Conservation (phyloP, 2,329 filamentous ascomycete species). For the Mycosphaerella arachidis region DNA sequence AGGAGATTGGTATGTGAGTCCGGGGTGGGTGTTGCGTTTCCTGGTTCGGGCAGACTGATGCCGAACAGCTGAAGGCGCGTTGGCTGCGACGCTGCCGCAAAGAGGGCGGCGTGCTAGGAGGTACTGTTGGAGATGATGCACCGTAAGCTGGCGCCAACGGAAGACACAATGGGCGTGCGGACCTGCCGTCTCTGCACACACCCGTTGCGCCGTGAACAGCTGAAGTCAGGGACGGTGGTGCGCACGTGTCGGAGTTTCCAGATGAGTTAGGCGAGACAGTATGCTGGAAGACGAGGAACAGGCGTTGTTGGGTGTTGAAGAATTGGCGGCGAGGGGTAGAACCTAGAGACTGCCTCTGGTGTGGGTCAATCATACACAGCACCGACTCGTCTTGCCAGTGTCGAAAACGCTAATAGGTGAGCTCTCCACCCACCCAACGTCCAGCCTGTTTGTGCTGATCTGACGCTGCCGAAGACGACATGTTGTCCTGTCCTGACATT, state of each 20-base stretch:
- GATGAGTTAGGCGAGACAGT: not conserved
- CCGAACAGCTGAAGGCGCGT: not conserved
- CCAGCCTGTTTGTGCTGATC: not conserved
- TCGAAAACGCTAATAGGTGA: not conserved
- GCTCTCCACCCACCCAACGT: not conserved
- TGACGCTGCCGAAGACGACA: not conserved
- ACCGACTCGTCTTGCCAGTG: not conserved
- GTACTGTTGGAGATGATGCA: not conserved
- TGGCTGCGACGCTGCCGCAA: not conserved
- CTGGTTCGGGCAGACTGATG: not conserved
- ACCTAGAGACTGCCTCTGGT: not conserved
- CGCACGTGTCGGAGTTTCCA: not conserved
- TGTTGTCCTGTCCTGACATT: not conserved
- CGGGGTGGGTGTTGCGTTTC: not conserved
- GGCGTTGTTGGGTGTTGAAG: not conserved
- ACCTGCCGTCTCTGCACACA: not conserved
- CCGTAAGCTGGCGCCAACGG: not conserved
- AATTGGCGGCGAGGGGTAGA: not conserved
- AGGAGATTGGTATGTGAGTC: not conserved
- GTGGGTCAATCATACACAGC: not conserved
- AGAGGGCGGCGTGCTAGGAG: not conserved
- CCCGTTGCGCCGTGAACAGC: no score
- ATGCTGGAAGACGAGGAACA: not conserved
- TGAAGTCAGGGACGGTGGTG: not conserved
- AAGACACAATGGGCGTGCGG: not conserved